Evolutionary conservation across 2,329 filamentous ascomycete genomes (phyloP).

Genomic region (Juglanconis juglandina): DNA sequence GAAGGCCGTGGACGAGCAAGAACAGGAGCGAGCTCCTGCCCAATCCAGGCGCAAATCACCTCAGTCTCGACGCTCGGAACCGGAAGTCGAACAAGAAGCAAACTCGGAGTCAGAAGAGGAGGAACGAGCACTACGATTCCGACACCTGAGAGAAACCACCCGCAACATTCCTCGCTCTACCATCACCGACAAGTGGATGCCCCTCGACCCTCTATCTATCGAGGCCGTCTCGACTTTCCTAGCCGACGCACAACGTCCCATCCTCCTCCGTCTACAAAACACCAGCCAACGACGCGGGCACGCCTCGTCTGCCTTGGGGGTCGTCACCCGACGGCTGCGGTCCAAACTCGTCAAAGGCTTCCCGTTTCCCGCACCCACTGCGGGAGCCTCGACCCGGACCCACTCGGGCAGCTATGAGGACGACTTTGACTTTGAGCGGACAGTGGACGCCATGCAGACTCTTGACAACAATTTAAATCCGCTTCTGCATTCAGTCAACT

Average conservation of each 20-base stretch:
- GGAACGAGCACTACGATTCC: conserved; percentile 35
- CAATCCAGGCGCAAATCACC: not conserved
- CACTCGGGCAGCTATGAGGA: conserved; percentile 45
- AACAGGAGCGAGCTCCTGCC: not conserved
- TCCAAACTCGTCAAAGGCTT: conserved; percentile 57
- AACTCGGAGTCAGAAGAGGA: conserved; percentile 9
- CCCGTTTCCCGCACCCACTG: conserved; percentile 60
- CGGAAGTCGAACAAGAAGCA: conserved; percentile 1
- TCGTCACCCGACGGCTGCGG: conserved; percentile 52
- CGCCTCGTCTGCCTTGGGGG: conserved; percentile 53
- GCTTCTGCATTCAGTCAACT: conserved; percentile 57
- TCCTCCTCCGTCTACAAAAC: conserved; percentile 54
- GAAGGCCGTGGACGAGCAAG: conserved; percentile 15
- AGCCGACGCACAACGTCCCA: conserved; percentile 56
- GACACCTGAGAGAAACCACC: conserved; percentile 48
- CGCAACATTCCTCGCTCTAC: conserved; percentile 57
- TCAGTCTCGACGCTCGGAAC: not conserved
- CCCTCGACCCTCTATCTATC: conserved; percentile 53
- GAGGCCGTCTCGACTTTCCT: conserved; percentile 55
- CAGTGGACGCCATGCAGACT: conserved; percentile 54
- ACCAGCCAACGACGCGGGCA: conserved; percentile 47
- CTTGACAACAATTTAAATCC: conserved; percentile 60
- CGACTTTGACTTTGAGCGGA: conserved; percentile 65
- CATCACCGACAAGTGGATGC: conserved; percentile 67
- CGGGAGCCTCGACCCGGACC: conserved; percentile 15